Conservation (phyloP, 2,329 filamentous ascomycete species). For the Fusarium siculi region DNA sequence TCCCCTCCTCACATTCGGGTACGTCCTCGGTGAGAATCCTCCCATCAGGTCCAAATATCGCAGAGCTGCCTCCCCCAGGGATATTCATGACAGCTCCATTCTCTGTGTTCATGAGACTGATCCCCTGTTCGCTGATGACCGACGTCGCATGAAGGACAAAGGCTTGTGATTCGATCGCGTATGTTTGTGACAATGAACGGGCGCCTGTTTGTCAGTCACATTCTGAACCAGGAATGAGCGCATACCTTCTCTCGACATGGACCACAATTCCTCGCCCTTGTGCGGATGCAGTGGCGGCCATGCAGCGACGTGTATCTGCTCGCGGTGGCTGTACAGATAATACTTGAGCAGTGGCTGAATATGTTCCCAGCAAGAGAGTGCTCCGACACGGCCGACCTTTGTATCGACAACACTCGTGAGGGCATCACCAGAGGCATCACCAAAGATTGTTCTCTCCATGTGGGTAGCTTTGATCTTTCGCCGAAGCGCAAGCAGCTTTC, state of each 20-base stretch:
- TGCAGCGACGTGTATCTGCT: conserved; percentile 8
- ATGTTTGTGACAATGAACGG: background rate
- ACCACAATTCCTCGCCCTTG: conserved; percentile 25
- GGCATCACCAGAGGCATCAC: conserved; percentile 47
- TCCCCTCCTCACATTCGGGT: conserved; percentile 50
- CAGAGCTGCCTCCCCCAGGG: background rate
- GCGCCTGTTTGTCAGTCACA: background rate
- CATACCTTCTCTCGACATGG: conserved; percentile 37
- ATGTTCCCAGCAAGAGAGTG: conserved; percentile 55
- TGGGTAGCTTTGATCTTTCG: conserved; percentile 64
- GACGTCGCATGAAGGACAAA: background rate
- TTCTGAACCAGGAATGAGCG: too few species aligned
- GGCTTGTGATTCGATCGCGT: background rate
- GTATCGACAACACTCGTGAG: background rate
- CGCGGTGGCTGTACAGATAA: conserved; percentile 1
- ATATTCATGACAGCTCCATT: background rate
- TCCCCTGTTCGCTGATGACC: background rate
- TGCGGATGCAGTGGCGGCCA: conserved; percentile 11
- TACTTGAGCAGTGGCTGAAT: conserved; percentile 15
- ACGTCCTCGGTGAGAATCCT: background rate
- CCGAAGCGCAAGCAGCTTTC: conserved; percentile 52
- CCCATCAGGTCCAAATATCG: background rate
- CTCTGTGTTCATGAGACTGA: background rate
- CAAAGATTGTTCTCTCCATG: conserved; percentile 61
- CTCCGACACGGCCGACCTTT: conserved; percentile 46